phyloP scores from a whole-genome alignment of 495 filamentous ascomycete genomes.

The Xanthoparmelia taractica region DNA sequence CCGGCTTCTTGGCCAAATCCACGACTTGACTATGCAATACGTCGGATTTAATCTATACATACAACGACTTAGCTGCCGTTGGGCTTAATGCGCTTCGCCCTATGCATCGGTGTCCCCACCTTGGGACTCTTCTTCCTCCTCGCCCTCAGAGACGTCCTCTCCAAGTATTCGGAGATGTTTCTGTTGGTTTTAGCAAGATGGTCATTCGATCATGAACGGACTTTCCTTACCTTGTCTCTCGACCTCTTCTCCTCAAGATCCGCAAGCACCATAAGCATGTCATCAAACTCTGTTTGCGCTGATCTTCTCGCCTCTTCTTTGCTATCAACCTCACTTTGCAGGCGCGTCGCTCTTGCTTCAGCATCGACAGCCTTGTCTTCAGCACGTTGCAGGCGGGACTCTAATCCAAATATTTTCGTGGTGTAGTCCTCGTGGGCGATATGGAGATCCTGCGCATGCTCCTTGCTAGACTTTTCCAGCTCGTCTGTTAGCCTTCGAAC shows the following conservation, averaged over 20 bases:
- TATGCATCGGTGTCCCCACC: conserved; percentile 49
- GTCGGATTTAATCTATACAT: not conserved
- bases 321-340: conserved; percentile 35
- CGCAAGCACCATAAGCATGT: conserved; percentile 79
- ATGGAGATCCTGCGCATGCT: conserved; percentile 53
- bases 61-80: not conserved
- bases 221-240: conserved; percentile 63
- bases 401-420: conserved; percentile 42
- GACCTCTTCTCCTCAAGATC: conserved; percentile 79
- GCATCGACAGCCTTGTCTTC: conserved; percentile 35
- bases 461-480: conserved; percentile 47
- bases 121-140: conserved; percentile 63
- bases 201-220: not conserved
- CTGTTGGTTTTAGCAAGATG: conserved; percentile 36
- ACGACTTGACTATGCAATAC: not conserved
- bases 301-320: conserved; percentile 59
- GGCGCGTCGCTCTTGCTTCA: conserved; percentile 30
- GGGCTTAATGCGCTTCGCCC: conserved; percentile 23
- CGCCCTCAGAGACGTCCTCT: conserved; percentile 67
- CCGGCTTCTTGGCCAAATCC: not conserved
- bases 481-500: conserved; percentile 52
- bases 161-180: conserved; percentile 67
- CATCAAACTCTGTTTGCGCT: conserved; percentile 67
- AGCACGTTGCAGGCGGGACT: conserved; percentile 34
- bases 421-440: conserved; percentile 48